These are phyloP conservation scores for Crithidia sp. DNA, from an alignment of 208 protist species.

Conservation along the genomic window DNA sequence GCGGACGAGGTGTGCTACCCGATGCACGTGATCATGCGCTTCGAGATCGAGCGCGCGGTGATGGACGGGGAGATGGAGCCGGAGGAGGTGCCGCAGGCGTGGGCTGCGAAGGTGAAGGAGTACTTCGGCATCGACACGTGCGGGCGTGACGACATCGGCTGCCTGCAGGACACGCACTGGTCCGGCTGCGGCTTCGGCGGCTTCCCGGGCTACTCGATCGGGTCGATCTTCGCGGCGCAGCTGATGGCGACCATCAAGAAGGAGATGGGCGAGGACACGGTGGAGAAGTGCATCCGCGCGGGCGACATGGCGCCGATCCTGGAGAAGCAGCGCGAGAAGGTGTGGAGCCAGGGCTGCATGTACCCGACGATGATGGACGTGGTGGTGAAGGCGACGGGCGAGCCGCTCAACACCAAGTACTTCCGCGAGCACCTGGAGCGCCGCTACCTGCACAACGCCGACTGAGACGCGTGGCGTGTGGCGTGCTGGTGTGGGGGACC, in stretches of 20 bases:
- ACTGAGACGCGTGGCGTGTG: background rate
- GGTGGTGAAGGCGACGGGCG: background rate
- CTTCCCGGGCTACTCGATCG: background rate
- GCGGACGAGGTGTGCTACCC: background rate
- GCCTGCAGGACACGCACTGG: background rate
- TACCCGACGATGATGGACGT: background rate
- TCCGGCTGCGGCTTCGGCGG: background rate
- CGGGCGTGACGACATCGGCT: background rate
- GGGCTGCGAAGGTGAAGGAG: background rate
- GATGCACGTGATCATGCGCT: background rate
- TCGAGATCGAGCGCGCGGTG: background rate
- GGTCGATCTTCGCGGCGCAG: background rate
- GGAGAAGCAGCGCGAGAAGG: background rate
- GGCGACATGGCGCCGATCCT: background rate
- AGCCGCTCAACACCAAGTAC: background rate
- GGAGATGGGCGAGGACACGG: background rate
- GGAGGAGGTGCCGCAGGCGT: background rate
- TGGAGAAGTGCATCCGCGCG: background rate
- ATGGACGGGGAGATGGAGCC: conserved; percentile 16
- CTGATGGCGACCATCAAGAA: background rate
- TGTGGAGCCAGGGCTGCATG: background rate
- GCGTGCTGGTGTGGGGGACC: background rate
- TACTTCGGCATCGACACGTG: background rate
- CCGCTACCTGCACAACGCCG: background rate
- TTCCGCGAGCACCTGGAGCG: background rate